Conservation (phyloP, 2,329 filamentous ascomycete genomes). For the Gnomoniopsis smithogilvyi region DNA sequence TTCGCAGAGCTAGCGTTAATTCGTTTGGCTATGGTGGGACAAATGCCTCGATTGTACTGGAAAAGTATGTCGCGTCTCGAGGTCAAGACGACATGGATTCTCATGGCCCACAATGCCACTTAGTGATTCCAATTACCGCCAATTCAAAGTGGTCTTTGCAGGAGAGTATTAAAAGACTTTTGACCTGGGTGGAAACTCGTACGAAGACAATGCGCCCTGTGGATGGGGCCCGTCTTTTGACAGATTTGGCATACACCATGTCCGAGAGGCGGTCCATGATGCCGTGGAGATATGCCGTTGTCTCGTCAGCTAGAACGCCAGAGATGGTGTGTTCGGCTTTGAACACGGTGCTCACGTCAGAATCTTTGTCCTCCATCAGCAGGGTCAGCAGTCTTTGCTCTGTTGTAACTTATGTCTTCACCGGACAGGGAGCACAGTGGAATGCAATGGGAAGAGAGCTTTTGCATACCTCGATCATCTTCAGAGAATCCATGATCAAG, state of each 20-base stretch:
- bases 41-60: not conserved
- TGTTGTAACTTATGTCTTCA: constrained; percentile 32
- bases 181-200: not conserved
- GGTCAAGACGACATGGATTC: too few species aligned
- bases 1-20: not conserved
- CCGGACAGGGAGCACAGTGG: constrained; percentile 33
- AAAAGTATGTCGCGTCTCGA: not conserved
- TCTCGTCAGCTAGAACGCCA: constrained; percentile 1
- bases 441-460: constrained; percentile 24
- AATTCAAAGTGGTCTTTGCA: too few species aligned
- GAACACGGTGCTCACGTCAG: constrained; percentile 11
- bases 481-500: constrained; percentile 21
- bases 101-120: too few species aligned
- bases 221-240: not conserved
- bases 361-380: too few species aligned
- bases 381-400: too few species aligned
- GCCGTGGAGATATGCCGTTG: not conserved
- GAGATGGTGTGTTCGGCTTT: constrained; percentile 8
- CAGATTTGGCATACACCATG: constrained; percentile 8
- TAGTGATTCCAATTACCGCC: too few species aligned
- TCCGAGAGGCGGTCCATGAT: not conserved
- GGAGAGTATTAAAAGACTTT: not conserved
- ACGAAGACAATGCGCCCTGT: not conserved
- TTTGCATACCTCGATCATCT: constrained; percentile 20
- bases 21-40: not conserved